A percentile compares a stretch with the other conserved stretches of the same genome.
These are phyloP conservation scores for Tylopilus intermedius DNA, from an alignment of 768 basidiomycete species.

Conservation along the genomic window DNA sequence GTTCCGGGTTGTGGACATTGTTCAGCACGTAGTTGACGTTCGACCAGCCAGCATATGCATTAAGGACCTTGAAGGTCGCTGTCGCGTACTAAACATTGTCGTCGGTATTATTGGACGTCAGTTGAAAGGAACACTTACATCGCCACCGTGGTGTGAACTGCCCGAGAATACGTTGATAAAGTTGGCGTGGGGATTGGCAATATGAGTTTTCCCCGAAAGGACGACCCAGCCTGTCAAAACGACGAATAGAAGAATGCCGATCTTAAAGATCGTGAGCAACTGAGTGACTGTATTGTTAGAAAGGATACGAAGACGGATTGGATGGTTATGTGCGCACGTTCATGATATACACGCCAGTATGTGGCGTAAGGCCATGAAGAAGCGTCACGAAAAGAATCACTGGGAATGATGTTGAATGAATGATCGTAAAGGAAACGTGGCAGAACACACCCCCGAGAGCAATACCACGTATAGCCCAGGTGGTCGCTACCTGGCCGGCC, in stretches of 20 bases:
- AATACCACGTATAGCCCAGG: not conserved
- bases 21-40: constrained; percentile 56
- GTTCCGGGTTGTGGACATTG: constrained; percentile 54
- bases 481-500: not conserved
- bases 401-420: not conserved
- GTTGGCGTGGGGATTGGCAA: not conserved
- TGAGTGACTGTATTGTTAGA: not conserved
- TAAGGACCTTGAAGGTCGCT: constrained; percentile 59
- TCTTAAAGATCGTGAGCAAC: not conserved
- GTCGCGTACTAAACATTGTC: constrained; percentile 47
- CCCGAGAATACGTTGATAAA: not conserved
- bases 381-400: not conserved
- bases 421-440: no score
- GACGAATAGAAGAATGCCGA: not conserved
- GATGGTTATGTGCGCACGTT: not conserved
- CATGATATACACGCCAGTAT: not conserved
- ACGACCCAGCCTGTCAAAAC: not conserved
- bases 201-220: not conserved
- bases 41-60: constrained; percentile 49
- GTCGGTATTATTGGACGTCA: not conserved
- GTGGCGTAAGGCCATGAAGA: not conserved
- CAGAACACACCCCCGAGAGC: not conserved
- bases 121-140: constrained; percentile 25
- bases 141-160: constrained; percentile 29
- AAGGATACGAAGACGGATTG: not conserved